Evolutionary conservation across 2,329 filamentous ascomycete species (phyloP).

Genomic region (Alternaria arborescens): DNA sequence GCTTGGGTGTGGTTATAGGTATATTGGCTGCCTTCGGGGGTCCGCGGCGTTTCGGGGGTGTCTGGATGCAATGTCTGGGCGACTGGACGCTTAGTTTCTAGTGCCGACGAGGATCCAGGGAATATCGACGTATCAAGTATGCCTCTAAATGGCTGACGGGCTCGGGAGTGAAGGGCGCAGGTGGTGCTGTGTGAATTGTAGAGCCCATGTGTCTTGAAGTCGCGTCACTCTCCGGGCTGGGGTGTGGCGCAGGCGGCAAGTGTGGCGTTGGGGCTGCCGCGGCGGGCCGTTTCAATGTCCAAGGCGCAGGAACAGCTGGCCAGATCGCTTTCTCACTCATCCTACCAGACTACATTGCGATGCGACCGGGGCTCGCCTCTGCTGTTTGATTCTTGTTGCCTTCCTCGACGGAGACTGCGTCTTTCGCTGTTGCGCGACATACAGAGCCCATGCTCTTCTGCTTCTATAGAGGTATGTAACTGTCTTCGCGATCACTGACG

Average conservation of each 20-base stretch:
- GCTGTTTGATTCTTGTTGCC: constrained; percentile 30
- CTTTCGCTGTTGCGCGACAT: constrained; percentile 14
- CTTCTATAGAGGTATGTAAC: constrained; percentile 48
- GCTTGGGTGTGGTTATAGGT: constrained; percentile 9
- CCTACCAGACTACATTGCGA: constrained; percentile 24
- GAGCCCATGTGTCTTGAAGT: constrained; percentile 7
- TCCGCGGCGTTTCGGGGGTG: constrained; percentile 32
- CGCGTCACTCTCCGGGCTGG: constrained; percentile 5
- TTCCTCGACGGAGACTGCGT: constrained; percentile 13
- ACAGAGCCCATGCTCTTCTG: constrained; percentile 27
- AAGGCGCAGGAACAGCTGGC: constrained; percentile 41
- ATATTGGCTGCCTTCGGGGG: constrained; percentile 30
- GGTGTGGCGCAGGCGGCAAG: constrained; percentile 15
- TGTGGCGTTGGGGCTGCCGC: constrained; percentile 13
- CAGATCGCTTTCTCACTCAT: constrained; percentile 24
- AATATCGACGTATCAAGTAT: background rate
- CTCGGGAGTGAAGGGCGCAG: background rate
- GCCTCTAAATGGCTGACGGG: background rate
- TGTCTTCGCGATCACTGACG: constrained; percentile 9
- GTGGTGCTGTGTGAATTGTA: constrained; percentile 4
- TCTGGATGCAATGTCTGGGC: constrained; percentile 21
- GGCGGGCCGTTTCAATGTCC: constrained; percentile 17
- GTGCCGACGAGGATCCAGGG: background rate
- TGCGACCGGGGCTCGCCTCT: constrained; percentile 34
- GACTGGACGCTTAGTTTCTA: constrained; percentile 25